These are phyloP conservation scores for Aspergillus tanneri DNA, from an alignment of 2,329 filamentous ascomycete species.

Conservation along the genomic window DNA sequence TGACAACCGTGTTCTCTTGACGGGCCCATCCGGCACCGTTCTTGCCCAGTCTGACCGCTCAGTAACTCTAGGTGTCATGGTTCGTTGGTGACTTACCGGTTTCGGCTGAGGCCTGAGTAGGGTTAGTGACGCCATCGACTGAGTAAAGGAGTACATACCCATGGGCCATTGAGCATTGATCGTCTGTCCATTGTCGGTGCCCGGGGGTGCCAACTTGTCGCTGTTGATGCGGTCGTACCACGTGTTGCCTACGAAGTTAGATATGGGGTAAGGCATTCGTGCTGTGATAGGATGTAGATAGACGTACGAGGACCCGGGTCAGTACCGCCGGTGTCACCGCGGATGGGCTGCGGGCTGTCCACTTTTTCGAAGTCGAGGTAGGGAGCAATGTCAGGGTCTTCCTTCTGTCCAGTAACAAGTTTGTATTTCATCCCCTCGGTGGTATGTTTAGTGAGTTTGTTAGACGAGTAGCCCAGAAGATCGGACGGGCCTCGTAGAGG, in stretches of 20 bases:
- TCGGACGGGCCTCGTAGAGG: slow-evolving; percentile 28
- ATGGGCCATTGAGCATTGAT: slow-evolving; percentile 55
- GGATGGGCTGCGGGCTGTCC: slow-evolving; percentile 56
- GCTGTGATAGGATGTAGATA: neutral
- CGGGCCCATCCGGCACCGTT: slow-evolving; percentile 54
- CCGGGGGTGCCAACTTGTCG: slow-evolving; percentile 55
- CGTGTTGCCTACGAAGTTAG: slow-evolving; percentile 39
- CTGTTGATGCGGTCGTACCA: slow-evolving; percentile 56
- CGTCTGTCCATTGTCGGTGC: slow-evolving; percentile 47
- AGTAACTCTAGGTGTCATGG: neutral
- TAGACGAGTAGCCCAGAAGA: slow-evolving; percentile 43
- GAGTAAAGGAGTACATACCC: slow-evolving; percentile 28
- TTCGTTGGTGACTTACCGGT: slow-evolving; percentile 32
- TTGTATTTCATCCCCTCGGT: slow-evolving; percentile 42
- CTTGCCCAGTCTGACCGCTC: slow-evolving; percentile 37
- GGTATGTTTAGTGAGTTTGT: slow-evolving; percentile 35
- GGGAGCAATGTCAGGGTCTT: slow-evolving; percentile 50
- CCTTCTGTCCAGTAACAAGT: slow-evolving; percentile 53
- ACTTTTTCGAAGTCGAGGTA: slow-evolving; percentile 56
- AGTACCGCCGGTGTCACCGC: slow-evolving; percentile 51
- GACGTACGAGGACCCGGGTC: slow-evolving; percentile 53
- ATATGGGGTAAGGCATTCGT: too few species aligned
- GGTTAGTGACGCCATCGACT: slow-evolving; percentile 7
- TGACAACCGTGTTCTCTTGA: slow-evolving; percentile 53
- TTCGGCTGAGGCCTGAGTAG: slow-evolving; percentile 44